Evolutionary conservation across 2,329 filamentous ascomycete species (phyloP), one percentile per base, ranked within the genome.

Genomic region (Paecilomyces sp.): DNA sequence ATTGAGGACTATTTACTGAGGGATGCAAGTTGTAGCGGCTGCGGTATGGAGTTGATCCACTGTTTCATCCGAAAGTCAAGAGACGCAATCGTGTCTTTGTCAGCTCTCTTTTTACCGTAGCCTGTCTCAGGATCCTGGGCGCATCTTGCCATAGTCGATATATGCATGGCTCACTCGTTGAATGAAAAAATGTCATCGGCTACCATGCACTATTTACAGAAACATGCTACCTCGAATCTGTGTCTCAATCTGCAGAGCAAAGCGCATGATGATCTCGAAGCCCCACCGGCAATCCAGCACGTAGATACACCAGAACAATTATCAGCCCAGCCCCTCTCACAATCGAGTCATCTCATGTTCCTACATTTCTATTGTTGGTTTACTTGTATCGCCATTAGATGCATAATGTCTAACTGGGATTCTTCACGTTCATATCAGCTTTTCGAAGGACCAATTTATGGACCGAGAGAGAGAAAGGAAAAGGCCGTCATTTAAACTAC

Each of bases 271-370:
- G 18, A 34, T 57, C 11, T 54, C 58, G 11, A 59, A 52, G 28
- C 54, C 41, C 58, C 58, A 59, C 12, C 58, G 58, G 22, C 41
- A 24, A 57, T 59, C 58, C 30, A 59, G 30, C n/a, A 59, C 30
- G 57, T 59, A 59, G 22, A 59, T 57, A 30, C 54, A 59, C 58
- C 58, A 59, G 28, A 59, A 59, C 4, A 59, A 3, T 24, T 22
- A 22, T 11, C 53, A 15, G 58, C 58, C 22, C 34, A 22, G 25
- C 7, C 12, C 13, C 36, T 41, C n/a, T n/a, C n/a, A 28, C 3
- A 28, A 28, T 28, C 22, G 22, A 22, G 22, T 22, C 22, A 22
- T 22, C 22, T 22, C 22, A 22, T n/a, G 22, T 22, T 22, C 22
- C 22, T 22, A 22, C 2, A 22, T 22, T 22, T 22, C 22, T 22